Conservation (phyloP, 257 asterid genomes). For the Nicotiana benthamiana region DNA sequence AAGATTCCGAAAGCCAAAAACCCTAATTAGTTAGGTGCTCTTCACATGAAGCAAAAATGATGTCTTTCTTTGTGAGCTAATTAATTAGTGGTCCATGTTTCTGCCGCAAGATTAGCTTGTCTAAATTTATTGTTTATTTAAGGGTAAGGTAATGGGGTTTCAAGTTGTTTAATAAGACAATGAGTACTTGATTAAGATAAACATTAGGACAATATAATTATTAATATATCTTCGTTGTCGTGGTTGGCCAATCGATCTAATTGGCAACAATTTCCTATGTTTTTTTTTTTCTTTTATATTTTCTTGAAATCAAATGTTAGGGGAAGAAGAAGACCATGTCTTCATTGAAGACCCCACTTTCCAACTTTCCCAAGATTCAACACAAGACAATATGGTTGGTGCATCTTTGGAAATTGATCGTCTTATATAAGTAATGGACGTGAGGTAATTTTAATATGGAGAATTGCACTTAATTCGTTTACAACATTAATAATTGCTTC, state of each 20-base stretch:
- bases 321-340: constrained; percentile 14
- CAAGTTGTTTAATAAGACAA: constrained; percentile 18
- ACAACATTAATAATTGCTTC: background rate
- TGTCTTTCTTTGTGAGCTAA: constrained; percentile 6
- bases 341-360: constrained; percentile 21
- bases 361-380: constrained; percentile 10
- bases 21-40: constrained; percentile 12
- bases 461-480: background rate
- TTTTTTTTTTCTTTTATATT: background rate
- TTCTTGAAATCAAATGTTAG: background rate
- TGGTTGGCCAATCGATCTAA: constrained; percentile 5
- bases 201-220: constrained; percentile 1
- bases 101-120: constrained; percentile 16
- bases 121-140: background rate
- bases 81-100: constrained; percentile 21
- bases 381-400: constrained; percentile 2
- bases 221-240: constrained; percentile 4
- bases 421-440: background rate
- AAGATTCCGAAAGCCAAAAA: constrained; percentile 17
- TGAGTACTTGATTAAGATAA: constrained; percentile 21
- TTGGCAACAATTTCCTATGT: constrained; percentile 12
- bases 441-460: background rate
- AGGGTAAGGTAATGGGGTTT: constrained; percentile 20
- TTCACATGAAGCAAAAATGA: constrained; percentile 23
- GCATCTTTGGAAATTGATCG: background rate